phyloP scores from a whole-genome alignment of 73 alveolate genomes.

The Paramecium bursaria region DNA sequence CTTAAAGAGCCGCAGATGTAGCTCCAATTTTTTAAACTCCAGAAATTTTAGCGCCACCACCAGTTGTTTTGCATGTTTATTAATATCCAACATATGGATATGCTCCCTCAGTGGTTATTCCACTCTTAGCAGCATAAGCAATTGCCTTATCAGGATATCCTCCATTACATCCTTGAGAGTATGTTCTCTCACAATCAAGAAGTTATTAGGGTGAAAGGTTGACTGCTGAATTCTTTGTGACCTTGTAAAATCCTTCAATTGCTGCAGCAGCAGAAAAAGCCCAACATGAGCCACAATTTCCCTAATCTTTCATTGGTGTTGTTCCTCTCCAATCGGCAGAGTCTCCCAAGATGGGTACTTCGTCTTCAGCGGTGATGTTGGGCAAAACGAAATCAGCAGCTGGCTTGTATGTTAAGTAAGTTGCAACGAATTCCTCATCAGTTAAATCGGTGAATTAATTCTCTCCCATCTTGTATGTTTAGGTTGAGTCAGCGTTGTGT shows the following conservation, averaged over 20 bases:
- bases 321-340: slow-evolving; percentile 49
- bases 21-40: background rate
- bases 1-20: background rate
- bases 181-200: slow-evolving; percentile 75
- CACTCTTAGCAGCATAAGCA: slow-evolving; percentile 46
- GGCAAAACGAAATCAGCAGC: background rate
- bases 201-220: slow-evolving; percentile 77
- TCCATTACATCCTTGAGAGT: slow-evolving; percentile 76
- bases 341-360: background rate
- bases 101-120: slow-evolving; percentile 38
- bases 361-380: background rate
- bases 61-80: background rate
- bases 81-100: slow-evolving; percentile 63
- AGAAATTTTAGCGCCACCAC: background rate
- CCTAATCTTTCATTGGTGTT: slow-evolving; percentile 72
- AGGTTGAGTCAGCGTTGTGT: background rate
- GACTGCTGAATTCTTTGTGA: background rate
- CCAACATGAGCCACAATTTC: slow-evolving; percentile 86
- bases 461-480: slow-evolving; percentile 37
- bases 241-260: slow-evolving; percentile 58
- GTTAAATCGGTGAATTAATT: slow-evolving; percentile 64
- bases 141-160: slow-evolving; percentile 74
- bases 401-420: slow-evolving; percentile 19
- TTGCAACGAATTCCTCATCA: slow-evolving; percentile 51
- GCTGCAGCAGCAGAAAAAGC: slow-evolving; percentile 81